Base-by-base conservation (phyloP, 176 grass and related monocot genomes). In the Thalia dealbata region DNA sequence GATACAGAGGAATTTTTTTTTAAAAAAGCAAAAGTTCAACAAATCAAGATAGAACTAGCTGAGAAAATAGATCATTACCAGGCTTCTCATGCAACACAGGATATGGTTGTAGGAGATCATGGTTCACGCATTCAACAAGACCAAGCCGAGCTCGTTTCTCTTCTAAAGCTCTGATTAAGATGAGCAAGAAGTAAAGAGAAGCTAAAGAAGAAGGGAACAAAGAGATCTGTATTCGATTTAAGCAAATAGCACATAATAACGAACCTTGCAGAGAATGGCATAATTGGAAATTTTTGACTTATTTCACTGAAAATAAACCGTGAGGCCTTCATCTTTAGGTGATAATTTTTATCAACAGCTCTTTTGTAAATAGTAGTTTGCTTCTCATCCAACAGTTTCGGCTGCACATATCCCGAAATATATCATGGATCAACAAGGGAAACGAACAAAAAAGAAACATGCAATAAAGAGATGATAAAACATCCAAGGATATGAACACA, bases 331-430 rank as follows among this genome's bases (percentile, higher is more conserved):
- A 99, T 99, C 68, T 99, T 99, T 74, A 99, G 84, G 77, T 99
- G 90, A 74, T 99, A 99, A 71, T 83, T 99, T 83, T 95, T 99
- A 81, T 99, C 95, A 6, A 99, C 90, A 0, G 95, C 95, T 80
- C 90, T 93, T 83, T 99, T 99, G 28, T 95, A 99, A 32, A 99
- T 99, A 25, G 95, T 99, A n/a, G 95, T 99, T 73, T 99, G 95
- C 76, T 85, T 99, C 88, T 99, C 95, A 88, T 99, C 95, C 77
- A 99, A 71, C 7, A 99, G 62, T 69, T 91, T 99, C 1, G 95
- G 95, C 95, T 99, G 81, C 66, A 72, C 26, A 38, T 38, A n/a
- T 29, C 45, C 70, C 64, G 35, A 29, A 5, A 43, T 78, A 13
- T 22, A 71, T 28, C 84, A 13, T 50, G 58, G 61, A 74, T 16